Base-by-base conservation (phyloP, 495 filamentous ascomycete genomes). In the Podospora pseudocomata region DNA sequence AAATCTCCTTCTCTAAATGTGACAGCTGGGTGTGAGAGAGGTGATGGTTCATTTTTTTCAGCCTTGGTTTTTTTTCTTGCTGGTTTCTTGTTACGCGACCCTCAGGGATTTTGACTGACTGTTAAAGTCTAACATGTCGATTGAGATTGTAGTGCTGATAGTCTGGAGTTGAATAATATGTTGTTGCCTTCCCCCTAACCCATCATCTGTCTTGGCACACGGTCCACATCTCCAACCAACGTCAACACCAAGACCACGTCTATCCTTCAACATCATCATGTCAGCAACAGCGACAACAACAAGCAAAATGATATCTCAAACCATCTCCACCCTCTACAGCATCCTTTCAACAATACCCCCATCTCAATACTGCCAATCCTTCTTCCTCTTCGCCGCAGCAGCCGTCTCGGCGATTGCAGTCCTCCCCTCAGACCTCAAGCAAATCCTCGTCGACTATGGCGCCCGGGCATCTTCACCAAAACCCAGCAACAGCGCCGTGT, bases 361-460 rank as follows among this genome's bases (percentile, higher is more conserved):
- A 26, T 58, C 82, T 4, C 60, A 75, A 64, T 78, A 80, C 70
- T 84, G 82, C 68, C 82, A 83, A 67, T 66, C 78, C 55, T 84
- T 83, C 69, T 86, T 80, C 73, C 69, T 80, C 60, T 65, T 84
- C 60, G 76, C 78, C 13, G 75, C 80, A 2, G 76, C 72, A 3
- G 67, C 70, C 6, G 77, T 84, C 16, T 49, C 78, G 9, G 70
- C 74, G 5, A 74, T 82, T n/a, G 80, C 82, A 0, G 75, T 71
- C 4, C 60, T 81, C 20, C 80, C 84, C 0, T 66, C 73, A 19
- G 77, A 81, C n/a, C 71, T 78, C 26, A 77, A 77, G 56, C 58
- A 71, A 5, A 73, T 81, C 5, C 75, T 86, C 56, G 75, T 81
- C 30, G 80, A 80, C 70, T 86, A 86, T 67, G 85, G 85, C n/a